A percentile compares a stretch with the other conserved stretches of the same genome.
Evolutionary conservation across 495 filamentous ascomycete genomes (phyloP).

Genomic region (Friedmanniomyces endolithicus): DNA sequence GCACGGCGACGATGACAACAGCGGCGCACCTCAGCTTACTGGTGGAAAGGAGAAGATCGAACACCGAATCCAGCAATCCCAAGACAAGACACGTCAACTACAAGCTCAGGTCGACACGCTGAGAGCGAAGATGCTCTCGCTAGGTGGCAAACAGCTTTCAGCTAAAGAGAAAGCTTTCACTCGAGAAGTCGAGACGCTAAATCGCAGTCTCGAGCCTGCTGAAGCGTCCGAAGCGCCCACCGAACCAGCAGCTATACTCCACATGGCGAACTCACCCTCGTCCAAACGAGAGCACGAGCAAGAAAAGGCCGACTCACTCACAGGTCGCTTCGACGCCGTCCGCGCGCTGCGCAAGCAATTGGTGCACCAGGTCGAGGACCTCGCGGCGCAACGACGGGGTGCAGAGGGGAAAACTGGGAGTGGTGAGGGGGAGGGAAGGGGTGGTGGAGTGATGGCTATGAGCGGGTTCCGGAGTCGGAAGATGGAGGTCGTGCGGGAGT

Average conservation of each 20-base stretch:
- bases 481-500: constrained; percentile 19
- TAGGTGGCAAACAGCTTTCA: constrained; percentile 52
- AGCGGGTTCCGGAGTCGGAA: constrained; percentile 23
- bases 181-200: constrained; percentile 27
- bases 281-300: neutral
- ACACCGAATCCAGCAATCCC: constrained; percentile 46
- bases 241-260: neutral
- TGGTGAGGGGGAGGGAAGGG: neutral
- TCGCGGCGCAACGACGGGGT: neutral
- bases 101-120: constrained; percentile 51
- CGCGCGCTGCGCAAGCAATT: constrained; percentile 17
- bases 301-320: constrained; percentile 9
- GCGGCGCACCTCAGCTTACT: no score
- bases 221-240: neutral
- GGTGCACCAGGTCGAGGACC: constrained; percentile 17
- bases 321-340: constrained; percentile 22
- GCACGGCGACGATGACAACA: constrained; percentile 27
- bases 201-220: constrained; percentile 33
- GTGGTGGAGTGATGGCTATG: constrained; percentile 12
- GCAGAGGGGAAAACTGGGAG: neutral
- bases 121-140: constrained; percentile 45
- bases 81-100: constrained; percentile 47
- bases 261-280: constrained; percentile 5
- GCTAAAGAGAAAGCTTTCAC: constrained; percentile 25
- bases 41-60: constrained; percentile 36